Evolutionary conservation across 2,329 filamentous ascomycete genomes (phyloP).

Genomic region (Colletotrichum lindemuthianum): DNA sequence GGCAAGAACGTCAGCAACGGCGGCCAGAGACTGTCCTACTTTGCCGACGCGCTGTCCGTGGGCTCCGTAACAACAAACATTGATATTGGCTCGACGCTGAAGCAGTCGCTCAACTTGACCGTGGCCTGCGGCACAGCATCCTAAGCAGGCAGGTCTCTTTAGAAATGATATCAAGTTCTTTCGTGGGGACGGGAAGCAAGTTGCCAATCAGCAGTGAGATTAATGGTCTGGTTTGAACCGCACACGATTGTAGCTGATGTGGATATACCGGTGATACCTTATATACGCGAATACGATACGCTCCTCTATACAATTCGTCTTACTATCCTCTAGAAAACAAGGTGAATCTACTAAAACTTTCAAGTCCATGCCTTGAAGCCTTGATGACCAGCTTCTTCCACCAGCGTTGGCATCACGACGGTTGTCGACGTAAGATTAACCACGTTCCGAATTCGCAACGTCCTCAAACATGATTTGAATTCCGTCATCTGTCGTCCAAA

Average conservation of each 20-base stretch:
- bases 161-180: not conserved
- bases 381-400: not conserved
- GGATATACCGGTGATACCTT: no score
- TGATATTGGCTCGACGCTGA: constrained; percentile 52
- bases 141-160: not conserved
- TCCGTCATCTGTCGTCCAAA: constrained; percentile 19
- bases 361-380: not conserved
- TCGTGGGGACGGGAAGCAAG: not conserved
- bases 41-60: constrained; percentile 62
- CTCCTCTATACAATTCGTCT: no score
- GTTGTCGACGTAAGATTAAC: not conserved
- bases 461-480: constrained; percentile 3
- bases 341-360: not conserved
- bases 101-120: constrained; percentile 40
- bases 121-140: constrained; percentile 7
- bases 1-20: constrained; percentile 63
- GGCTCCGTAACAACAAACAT: constrained; percentile 63
- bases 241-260: no score
- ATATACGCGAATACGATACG: no score
- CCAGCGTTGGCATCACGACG: not conserved
- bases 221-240: not conserved
- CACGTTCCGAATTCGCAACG: not conserved
- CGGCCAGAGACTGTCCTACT: constrained; percentile 65
- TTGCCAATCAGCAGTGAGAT: not conserved
- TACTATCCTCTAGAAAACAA: no score